These are phyloP conservation scores for Phytopythium sindhum DNA, from an alignment of 352 stramenopile species.

Conservation along the genomic window DNA sequence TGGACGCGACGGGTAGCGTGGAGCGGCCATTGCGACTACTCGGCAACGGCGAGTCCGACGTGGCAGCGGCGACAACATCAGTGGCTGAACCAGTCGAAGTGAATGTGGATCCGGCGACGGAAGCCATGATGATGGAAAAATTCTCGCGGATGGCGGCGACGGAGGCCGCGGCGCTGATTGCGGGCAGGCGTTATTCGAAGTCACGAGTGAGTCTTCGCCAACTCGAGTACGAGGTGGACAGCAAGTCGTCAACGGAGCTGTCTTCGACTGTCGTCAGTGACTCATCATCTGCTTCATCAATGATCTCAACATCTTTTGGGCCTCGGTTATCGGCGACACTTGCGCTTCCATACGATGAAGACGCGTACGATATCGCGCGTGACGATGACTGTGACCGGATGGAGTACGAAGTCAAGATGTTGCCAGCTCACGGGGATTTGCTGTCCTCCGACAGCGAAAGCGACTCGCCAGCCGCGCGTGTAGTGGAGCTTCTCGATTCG, in stretches of 20 bases:
- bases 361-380: constrained; percentile 12
- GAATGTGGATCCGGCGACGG: constrained; percentile 38
- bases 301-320: constrained; percentile 14
- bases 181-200: constrained; percentile 20
- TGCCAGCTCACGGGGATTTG: constrained; percentile 16
- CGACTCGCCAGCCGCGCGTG: constrained; percentile 18
- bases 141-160: constrained; percentile 58
- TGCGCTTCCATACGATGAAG: constrained; percentile 19
- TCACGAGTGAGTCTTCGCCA: constrained; percentile 31
- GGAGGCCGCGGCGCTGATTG: constrained; percentile 40
- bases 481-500: constrained; percentile 30
- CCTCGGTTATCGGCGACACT: constrained; percentile 13
- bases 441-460: constrained; percentile 14
- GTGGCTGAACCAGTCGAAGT: constrained; percentile 7
- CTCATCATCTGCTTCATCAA: constrained; percentile 20
- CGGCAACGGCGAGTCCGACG: constrained; percentile 38
- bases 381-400: constrained; percentile 20
- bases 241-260: constrained; percentile 18
- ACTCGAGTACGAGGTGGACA: constrained; percentile 35
- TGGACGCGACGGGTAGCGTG: constrained; percentile 34
- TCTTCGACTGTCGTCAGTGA: constrained; percentile 18
- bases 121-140: constrained; percentile 59
- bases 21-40: constrained; percentile 33
- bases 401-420: constrained; percentile 30
- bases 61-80: background rate